phyloP scores from a whole-genome alignment of 495 filamentous ascomycete species.

The Lasiosphaeria ovina region DNA sequence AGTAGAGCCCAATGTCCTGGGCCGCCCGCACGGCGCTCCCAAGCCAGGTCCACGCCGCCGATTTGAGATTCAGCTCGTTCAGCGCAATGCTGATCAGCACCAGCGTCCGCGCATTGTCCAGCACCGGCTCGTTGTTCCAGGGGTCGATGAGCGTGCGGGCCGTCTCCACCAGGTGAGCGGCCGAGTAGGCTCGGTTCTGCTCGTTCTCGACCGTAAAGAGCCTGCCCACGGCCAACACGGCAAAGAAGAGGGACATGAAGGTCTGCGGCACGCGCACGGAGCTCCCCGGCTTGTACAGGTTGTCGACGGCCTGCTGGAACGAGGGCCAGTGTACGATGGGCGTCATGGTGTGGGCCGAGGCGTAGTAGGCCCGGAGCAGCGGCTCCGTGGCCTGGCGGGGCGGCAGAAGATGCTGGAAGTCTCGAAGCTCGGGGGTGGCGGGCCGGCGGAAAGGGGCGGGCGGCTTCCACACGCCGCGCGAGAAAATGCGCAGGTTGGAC shows the following conservation, averaged over 20 bases:
- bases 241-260: conserved; percentile 82
- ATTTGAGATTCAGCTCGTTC: conserved; percentile 83
- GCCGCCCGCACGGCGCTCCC: conserved; percentile 80
- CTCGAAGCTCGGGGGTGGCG: conserved; percentile 49
- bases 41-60: conserved; percentile 86
- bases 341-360: conserved; percentile 71
- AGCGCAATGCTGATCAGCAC: conserved; percentile 77
- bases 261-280: conserved; percentile 63
- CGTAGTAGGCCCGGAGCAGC: conserved; percentile 73
- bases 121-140: conserved; percentile 77
- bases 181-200: conserved; percentile 55
- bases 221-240: conserved; percentile 78
- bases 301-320: conserved; percentile 73
- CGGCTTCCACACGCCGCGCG: conserved; percentile 76
- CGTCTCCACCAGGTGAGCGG: conserved; percentile 68
- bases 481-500: conserved; percentile 69
- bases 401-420: conserved; percentile 58
- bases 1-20: conserved; percentile 84
- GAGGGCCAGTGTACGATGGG: conserved; percentile 90
- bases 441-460: conserved; percentile 68
- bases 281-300: conserved; percentile 66
- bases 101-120: conserved; percentile 73
- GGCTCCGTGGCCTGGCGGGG: conserved; percentile 67
- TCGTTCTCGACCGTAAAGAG: conserved; percentile 65
- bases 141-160: conserved; percentile 70